Conservation (phyloP, 495 filamentous ascomycete species). For the Echria macrotheca region DNA sequence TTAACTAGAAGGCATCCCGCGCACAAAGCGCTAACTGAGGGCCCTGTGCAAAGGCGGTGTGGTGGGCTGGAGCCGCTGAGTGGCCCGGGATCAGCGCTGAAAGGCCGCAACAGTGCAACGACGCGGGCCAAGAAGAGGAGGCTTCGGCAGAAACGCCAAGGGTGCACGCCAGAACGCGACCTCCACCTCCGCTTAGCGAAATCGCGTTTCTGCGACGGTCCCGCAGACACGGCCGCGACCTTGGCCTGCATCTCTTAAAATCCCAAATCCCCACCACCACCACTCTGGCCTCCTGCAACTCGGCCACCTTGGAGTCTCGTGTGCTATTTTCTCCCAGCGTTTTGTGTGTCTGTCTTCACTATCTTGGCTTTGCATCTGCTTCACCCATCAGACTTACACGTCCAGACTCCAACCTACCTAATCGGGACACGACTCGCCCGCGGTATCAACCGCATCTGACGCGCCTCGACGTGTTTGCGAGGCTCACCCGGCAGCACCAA, state of each 20-base stretch:
- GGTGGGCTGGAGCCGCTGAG: constrained; percentile 13
- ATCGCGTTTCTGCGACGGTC: constrained; percentile 29
- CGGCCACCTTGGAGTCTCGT: constrained; percentile 16
- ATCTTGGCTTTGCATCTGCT: constrained; percentile 2
- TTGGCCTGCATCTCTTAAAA: constrained; percentile 29
- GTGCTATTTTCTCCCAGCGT: not conserved
- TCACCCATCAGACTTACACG: constrained; percentile 14
- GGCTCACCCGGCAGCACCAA: not conserved
- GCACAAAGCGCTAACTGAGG: constrained; percentile 9
- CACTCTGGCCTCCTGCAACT: constrained; percentile 20
- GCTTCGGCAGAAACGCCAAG: constrained; percentile 9
- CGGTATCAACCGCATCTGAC: constrained; percentile 20
- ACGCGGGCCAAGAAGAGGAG: constrained; percentile 1
- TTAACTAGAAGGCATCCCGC: not conserved
- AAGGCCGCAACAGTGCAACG: constrained; percentile 14
- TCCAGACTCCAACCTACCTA: constrained; percentile 8
- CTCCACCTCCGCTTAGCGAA: constrained; percentile 20
- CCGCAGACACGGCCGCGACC: constrained; percentile 26
- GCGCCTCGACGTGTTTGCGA: constrained; percentile 21
- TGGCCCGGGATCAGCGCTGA: constrained; percentile 10
- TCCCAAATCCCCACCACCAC: constrained; percentile 27
- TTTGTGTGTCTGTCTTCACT: not conserved
- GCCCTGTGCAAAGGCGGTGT: constrained; percentile 13
- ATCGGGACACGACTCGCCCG: constrained; percentile 2
- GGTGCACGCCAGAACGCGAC: constrained; percentile 22